These are phyloP conservation scores for Pythium diclinum DNA, from an alignment of 352 stramenopile species.

Conservation along the genomic window DNA sequence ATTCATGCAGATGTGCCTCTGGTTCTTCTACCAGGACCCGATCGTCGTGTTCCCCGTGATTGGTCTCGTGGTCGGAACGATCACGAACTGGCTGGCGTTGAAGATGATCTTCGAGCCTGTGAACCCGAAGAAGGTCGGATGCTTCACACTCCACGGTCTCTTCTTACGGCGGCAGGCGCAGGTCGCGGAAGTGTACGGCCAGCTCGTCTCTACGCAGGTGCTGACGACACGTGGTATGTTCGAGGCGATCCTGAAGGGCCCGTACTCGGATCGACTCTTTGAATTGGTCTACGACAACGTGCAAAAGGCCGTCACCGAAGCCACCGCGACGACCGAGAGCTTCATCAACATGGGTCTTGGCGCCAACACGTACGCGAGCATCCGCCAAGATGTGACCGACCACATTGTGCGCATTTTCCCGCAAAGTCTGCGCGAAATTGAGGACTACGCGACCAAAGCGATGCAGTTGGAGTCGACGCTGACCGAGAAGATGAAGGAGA, in stretches of 20 bases:
- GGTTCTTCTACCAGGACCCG: constrained; percentile 74
- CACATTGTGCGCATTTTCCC: constrained; percentile 88
- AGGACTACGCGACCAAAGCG: constrained; percentile 91
- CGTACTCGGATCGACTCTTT: constrained; percentile 82
- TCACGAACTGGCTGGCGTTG: constrained; percentile 95
- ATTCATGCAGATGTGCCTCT: constrained; percentile 84
- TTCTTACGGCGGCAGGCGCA: constrained; percentile 93
- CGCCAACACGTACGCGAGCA: constrained; percentile 78
- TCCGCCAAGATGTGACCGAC: constrained; percentile 88
- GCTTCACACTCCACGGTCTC: constrained; percentile 93
- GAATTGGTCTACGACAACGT: constrained; percentile 89
- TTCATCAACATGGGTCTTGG: constrained; percentile 85
- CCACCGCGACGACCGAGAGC: constrained; percentile 71
- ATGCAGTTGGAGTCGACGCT: constrained; percentile 92
- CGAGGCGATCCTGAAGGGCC: constrained; percentile 86
- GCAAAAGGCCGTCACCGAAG: constrained; percentile 79
- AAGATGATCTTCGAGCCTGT: constrained; percentile 93
- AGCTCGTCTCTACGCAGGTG: constrained; percentile 81
- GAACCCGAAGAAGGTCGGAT: constrained; percentile 78
- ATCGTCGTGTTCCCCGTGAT: constrained; percentile 88
- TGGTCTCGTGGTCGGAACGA: constrained; percentile 94
- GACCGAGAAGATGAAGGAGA: constrained; percentile 89
- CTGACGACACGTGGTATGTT: constrained; percentile 88
- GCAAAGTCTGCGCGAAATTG: constrained; percentile 86
- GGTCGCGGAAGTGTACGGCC: constrained; percentile 86